Evolutionary conservation across 2,329 filamentous ascomycete species (phyloP), one percentile per base, ranked within the genome.

Genomic region (Oidium heveae): DNA sequence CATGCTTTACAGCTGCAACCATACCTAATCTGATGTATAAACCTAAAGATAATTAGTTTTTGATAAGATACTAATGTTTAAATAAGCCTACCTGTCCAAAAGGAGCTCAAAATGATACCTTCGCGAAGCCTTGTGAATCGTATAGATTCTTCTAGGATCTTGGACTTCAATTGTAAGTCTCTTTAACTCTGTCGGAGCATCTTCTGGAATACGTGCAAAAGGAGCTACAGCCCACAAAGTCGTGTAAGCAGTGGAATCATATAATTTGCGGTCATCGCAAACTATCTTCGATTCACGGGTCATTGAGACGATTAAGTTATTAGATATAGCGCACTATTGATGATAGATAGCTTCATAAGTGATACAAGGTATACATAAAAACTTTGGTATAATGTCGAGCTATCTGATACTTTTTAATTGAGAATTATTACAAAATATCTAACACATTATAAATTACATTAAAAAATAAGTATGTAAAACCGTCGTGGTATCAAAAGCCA

Each of bases 1-100:
- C 87, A 94, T 53, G 73, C 70, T 54, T 73, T 69, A 59, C 75
- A 76, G 58, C 77, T 77, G 65, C 87, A 94, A 58, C 87, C 87
- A 59, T 84, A 75, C 55, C 86, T 77, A n/a, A 94, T 76, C 67
- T 94, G 87, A 36, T 76, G 71, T 52, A 88, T 79, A 64, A 84
- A 93, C 62, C 84, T 89, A 58, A 24, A n/a, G 20, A 36, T 55
- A 37, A 32, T 56, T 36, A 59, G 49, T 10, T n/a, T 37, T 8
- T 33, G 34, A 28, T 15, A n/a, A 12, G 10, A 63, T 56, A 43
- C 37, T 53, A 54, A 54, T 53, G 28, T 56, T 34, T 24, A n/a
- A 22, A 56, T 15, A 3, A 20, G 18, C 73, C 59, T 64, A 83
- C 80, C 74, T 78, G 62, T 83, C 78, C 15, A 86, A 77, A 16